Evolutionary conservation across 1,284 basidiomycete species (phyloP).

Genomic region (Chalciporus sp.): DNA sequence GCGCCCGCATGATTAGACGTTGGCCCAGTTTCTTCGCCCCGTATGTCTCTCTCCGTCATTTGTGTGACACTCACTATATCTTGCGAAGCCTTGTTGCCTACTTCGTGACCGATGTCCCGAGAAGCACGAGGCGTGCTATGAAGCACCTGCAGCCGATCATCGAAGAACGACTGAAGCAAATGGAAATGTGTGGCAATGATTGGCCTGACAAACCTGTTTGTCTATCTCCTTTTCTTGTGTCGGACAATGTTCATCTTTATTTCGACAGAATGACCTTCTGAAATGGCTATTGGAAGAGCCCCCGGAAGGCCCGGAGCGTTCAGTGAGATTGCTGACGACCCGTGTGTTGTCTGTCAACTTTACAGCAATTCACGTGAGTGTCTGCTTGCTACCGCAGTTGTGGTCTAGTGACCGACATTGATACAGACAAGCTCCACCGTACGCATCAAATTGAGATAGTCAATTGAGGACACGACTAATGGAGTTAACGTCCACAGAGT

Average conservation of each 20-base stretch:
- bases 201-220: constrained; percentile 42
- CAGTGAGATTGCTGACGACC: constrained; percentile 31
- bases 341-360: constrained; percentile 41
- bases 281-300: constrained; percentile 46
- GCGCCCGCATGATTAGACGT: constrained; percentile 29
- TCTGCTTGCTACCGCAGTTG: too few species aligned
- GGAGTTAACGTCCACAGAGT: constrained; percentile 12
- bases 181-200: constrained; percentile 37
- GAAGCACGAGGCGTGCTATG: constrained; percentile 11
- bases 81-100: constrained; percentile 5
- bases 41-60: not conserved
- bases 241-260: not conserved
- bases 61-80: not conserved
- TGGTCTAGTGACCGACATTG: not conserved
- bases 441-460: constrained; percentile 25
- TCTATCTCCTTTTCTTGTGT: not conserved
- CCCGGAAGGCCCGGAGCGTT: constrained; percentile 29
- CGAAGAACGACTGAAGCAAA: constrained; percentile 35
- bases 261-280: constrained; percentile 40
- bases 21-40: constrained; percentile 43
- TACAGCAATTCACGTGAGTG: constrained; percentile 37
- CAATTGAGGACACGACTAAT: not conserved
- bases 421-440: constrained; percentile 13
- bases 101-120: constrained; percentile 26
- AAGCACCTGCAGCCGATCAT: constrained; percentile 38